phyloP scores from a whole-genome alignment of 2,329 filamentous ascomycete genomes.

The Zelopaecilomyces penicillatus region DNA sequence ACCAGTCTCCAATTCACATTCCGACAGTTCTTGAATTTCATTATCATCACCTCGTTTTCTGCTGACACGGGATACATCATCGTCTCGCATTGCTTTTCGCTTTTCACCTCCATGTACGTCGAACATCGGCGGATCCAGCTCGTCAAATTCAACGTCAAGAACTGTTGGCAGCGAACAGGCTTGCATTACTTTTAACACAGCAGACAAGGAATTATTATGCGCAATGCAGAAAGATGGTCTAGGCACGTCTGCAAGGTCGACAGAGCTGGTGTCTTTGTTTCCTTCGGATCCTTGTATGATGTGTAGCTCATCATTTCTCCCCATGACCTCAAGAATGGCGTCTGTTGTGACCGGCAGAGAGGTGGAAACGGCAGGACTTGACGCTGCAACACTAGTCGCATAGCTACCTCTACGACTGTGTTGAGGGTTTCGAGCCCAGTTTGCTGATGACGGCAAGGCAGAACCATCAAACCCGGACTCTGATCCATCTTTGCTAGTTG shows the following conservation, averaged over 20 bases:
- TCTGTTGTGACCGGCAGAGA: slow-evolving; percentile 48
- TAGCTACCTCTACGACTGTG: slow-evolving; percentile 67
- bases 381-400: slow-evolving; percentile 70
- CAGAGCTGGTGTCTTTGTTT: neutral
- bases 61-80: slow-evolving; percentile 48
- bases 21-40: slow-evolving; percentile 42
- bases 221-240: too few species aligned
- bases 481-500: slow-evolving; percentile 69
- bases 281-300: slow-evolving; percentile 5
- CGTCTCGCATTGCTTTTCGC: slow-evolving; percentile 67
- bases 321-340: slow-evolving; percentile 35
- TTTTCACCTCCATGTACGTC: slow-evolving; percentile 76
- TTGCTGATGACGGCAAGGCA: slow-evolving; percentile 87
- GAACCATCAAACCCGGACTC: slow-evolving; percentile 69
- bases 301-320: slow-evolving; percentile 17
- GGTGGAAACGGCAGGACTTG: slow-evolving; percentile 68
- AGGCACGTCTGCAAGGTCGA: too few species aligned
- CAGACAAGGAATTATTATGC: slow-evolving; percentile 14
- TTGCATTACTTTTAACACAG: slow-evolving; percentile 29
- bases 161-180: slow-evolving; percentile 25
- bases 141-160: slow-evolving; percentile 11
- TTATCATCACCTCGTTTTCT: slow-evolving; percentile 40
- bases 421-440: slow-evolving; percentile 72
- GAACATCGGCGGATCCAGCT: slow-evolving; percentile 60
- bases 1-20: slow-evolving; percentile 73